Base-by-base conservation (phyloP, 768 basidiomycete species). In the Rhodotorula taiwanensis region DNA sequence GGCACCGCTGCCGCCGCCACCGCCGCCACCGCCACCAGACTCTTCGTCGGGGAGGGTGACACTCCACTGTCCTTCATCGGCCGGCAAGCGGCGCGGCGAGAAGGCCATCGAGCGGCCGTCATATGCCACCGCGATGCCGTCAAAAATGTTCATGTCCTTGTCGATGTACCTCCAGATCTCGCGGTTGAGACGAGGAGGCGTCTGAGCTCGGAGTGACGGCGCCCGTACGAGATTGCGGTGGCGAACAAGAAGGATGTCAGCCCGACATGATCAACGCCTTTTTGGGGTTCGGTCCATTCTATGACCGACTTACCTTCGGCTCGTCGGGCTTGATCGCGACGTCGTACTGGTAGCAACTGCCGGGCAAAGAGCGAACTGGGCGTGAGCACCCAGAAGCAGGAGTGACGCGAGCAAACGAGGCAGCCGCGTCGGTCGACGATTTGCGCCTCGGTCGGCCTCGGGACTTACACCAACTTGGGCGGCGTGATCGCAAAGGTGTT, bases 21-120 rank as follows among this genome's bases (percentile, higher is more conserved):
- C 16, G 18, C 11, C 27, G 36, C 28, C 30, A 30, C 15, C 21
- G 14, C 44, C 58, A 27, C 5, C 16, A 14, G 52, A 52, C 5
- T 61, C 60, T 23, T 54, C 60, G 2, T 49, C 47, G 6, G 52
- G 52, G 5, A 54, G 47, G 30, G 47, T 20, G 41, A 61, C n/a
- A 5, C 18, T 28, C 34, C 33, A 55, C 31, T 42, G 33, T 3
- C 59, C 59, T 16, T 54, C 36, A 27, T 54, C 59, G 52, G 59
- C 44, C 16, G 45, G 52, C 7, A 62, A n/a, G 54, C 60, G 53
- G 55, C 52, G 52, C 34, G 54, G 36, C 52, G 58, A 45, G 44
- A 52, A 60, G 1, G 51, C 51, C 58, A 60, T 52, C 16, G 58
- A 52, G 11, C 52, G 23, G 4, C 58, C 51, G 34, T 60, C 58